phyloP scores from a whole-genome alignment of 129 eudicot species.

The Lactuca sativa region DNA sequence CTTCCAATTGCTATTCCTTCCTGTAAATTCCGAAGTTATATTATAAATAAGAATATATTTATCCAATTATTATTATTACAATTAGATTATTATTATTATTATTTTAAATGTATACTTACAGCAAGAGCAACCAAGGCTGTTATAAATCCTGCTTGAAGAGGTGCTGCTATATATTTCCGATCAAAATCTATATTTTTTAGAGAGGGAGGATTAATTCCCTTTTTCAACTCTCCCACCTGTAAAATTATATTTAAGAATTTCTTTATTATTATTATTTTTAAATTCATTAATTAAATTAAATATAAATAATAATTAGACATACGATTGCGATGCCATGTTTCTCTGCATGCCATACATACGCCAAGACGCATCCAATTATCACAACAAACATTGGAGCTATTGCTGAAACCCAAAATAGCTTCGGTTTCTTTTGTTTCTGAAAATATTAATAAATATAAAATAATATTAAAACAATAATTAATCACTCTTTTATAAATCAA shows the following conservation, averaged over 20 bases:
- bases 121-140: slow-evolving; percentile 78
- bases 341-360: slow-evolving; percentile 51
- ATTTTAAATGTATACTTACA: slow-evolving; percentile 41
- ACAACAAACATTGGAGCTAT: slow-evolving; percentile 71
- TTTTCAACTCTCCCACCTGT: slow-evolving; percentile 68
- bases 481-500: background rate
- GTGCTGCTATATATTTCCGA: slow-evolving; percentile 57
- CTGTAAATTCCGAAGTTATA: slow-evolving; percentile 27
- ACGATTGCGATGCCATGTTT: slow-evolving; percentile 74
- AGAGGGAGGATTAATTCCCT: slow-evolving; percentile 75
- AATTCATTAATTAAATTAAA: no score
- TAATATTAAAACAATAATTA: no score
- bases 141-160: slow-evolving; percentile 72
- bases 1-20: slow-evolving; percentile 98
- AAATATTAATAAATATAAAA: background rate
- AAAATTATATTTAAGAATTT: background rate
- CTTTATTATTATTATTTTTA: no score
- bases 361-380: slow-evolving; percentile 55
- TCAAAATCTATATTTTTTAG: slow-evolving; percentile 51
- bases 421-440: slow-evolving; percentile 78
- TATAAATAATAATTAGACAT: slow-evolving; percentile 21
- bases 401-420: slow-evolving; percentile 81
- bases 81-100: no score
- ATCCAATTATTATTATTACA: background rate
- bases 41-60: background rate